Base-by-base conservation (phyloP, 345 rosid species). In the Diplotaxis tenuifolia region DNA sequence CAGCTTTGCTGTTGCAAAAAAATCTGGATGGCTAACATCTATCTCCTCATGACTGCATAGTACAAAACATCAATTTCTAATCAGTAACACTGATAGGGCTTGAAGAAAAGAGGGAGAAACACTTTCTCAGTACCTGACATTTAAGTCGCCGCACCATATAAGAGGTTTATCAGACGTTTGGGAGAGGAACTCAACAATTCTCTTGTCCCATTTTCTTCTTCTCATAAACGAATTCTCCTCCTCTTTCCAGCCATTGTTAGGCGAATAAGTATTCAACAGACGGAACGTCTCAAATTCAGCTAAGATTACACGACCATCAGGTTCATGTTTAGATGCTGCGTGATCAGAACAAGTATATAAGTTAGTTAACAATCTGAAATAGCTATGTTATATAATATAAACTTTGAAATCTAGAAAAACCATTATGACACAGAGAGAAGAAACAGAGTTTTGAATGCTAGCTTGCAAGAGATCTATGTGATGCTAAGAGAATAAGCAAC, bases 211-310 rank as follows among this genome's bases (percentile, higher is more conserved):
- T 77, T 90, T 95, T 79, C 97, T 88, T 87, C 97, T 89, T 75
- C 96, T 87, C 67, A 71, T 93, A 80, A 92, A 95, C 25, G 97
- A 82, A 64, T 87, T 95, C 73, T 88, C 97, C 79, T 90, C 96
- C 16, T 94, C 99, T 85, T 85, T 95, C 99, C 99, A 95, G 58
- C 97, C 99, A 79, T 95, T 95, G 75, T 95, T 95, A 61, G 99
- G 99, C 7, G 89, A 82, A 83, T 92, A 95, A 7, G 96, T 95
- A 71, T 89, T 92, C 84, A 95, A 71, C 31, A 95, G 59, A 58
- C 83, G 79, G 66, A 87, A 81, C 18, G 88, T 84, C 85, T 88
- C 86, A 66, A 95, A 95, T 79, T 95, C 96, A 66, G 89, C 96
- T 78, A 89, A 83, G 82, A 95, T 95, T 69, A 90, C 96, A 66